Evolutionary conservation across 441 rosid genomes (phyloP), one percentile per base, ranked within the genome.

Genomic region (Brassica hybrid): DNA sequence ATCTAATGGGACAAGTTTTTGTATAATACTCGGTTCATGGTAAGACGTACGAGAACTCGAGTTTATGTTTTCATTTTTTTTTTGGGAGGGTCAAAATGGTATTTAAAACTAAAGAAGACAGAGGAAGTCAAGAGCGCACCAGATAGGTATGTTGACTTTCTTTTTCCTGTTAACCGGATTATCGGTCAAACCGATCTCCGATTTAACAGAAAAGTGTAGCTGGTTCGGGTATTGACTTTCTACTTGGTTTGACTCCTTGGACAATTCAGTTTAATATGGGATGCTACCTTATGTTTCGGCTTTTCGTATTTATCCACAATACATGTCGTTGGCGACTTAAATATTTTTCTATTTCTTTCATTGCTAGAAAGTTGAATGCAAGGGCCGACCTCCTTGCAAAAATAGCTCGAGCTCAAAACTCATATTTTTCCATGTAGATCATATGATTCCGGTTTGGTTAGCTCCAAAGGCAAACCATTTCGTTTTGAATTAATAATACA

Each of bases 201-300:
- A 71, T 70, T 69, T 2, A 73, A 38, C 16, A 69, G 88, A 83
- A 78, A 84, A 87, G 87, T 77, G 68, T 27, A 83, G 89, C 88
- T 91, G 98, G 99, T 93, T 95, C 97, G 97, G 96, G 99, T 82
- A 93, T 93, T 95, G 98, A 95, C 99, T 95, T 88, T 84, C 79
- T 83, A 82, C 83, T 70, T 75, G 18, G 68, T 63, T 61, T 43
- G 41, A 27, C 68, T 75, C 75, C 77, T 78, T 45, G 75, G 48
- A 43, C 67, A 54, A 38, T n/a, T 75, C 69, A 74, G 27, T 64
- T 57, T 63, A 73, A 74, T 52, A 34, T 34, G 9, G 2, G 34
- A 13, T 67, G 48, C 8, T 32, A 61, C 71, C 16, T n/a, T 43
- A 65, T 38, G 43, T 18, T 18, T 11, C 17, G 34, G 52, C 67